Evolutionary conservation across 2,329 filamentous ascomycete genomes (phyloP).

Genomic region (Calonectria pauciramosa): DNA sequence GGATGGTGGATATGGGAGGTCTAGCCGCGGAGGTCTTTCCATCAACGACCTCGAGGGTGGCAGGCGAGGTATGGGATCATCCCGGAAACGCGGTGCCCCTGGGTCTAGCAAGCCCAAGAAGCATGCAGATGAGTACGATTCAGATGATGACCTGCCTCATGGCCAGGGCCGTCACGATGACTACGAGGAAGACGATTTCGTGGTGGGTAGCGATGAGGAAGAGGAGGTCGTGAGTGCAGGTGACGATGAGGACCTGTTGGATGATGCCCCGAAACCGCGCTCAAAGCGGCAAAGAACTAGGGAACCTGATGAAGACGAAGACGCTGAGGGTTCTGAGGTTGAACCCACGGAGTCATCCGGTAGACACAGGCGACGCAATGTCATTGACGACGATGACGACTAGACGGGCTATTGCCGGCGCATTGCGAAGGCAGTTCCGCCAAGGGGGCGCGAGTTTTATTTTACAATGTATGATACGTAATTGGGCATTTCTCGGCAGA

Average conservation of each 20-base stretch:
- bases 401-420: constrained; percentile 41
- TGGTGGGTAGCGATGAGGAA: constrained; percentile 82
- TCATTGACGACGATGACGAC: constrained; percentile 74
- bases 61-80: constrained; percentile 61
- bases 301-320: constrained; percentile 60
- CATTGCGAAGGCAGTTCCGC: neutral
- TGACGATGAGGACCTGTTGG: constrained; percentile 72
- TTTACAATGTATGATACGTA: constrained; percentile 16
- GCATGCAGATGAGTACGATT: constrained; percentile 77
- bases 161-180: constrained; percentile 76
- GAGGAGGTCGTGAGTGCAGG: constrained; percentile 74
- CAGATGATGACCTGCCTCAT: constrained; percentile 79
- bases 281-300: constrained; percentile 66
- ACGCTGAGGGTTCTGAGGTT: constrained; percentile 69
- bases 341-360: constrained; percentile 59
- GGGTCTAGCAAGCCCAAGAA: constrained; percentile 66
- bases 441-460: neutral
- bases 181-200: constrained; percentile 86
- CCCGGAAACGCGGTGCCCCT: constrained; percentile 67
- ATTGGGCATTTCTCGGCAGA: constrained; percentile 1
- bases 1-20: constrained; percentile 67
- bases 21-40: constrained; percentile 71
- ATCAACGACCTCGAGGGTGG: constrained; percentile 78
- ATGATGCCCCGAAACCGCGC: constrained; percentile 63
- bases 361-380: constrained; percentile 65